These are phyloP conservation scores for Penicillium pulvis DNA, from an alignment of 495 filamentous ascomycete genomes.

Conservation along the genomic window DNA sequence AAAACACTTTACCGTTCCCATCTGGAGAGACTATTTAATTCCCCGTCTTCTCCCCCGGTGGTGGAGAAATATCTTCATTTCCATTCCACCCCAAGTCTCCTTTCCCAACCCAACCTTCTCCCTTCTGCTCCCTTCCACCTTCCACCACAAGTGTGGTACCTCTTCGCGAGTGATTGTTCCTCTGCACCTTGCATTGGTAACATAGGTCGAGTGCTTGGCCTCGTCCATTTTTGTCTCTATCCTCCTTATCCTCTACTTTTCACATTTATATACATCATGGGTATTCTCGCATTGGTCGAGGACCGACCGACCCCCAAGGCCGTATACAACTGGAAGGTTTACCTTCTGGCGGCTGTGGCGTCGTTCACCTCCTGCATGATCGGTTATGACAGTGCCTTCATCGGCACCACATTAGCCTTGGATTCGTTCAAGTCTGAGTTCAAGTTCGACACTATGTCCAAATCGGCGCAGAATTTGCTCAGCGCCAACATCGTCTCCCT, in stretches of 20 bases:
- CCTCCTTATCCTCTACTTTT: constrained; percentile 1
- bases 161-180: constrained; percentile 7
- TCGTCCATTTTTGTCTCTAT: background rate
- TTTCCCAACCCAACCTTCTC: background rate
- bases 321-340: constrained; percentile 81
- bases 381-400: constrained; percentile 74
- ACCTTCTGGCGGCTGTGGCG: constrained; percentile 64
- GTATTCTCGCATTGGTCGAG: constrained; percentile 63
- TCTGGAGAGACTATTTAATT: constrained; percentile 31
- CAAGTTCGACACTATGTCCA: constrained; percentile 47
- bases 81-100: constrained; percentile 5
- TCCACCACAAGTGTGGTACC: constrained; percentile 2
- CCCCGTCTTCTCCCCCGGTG: constrained; percentile 13
- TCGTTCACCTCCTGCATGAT: constrained; percentile 75
- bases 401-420: constrained; percentile 69
- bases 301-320: constrained; percentile 66
- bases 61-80: constrained; percentile 10
- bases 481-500: constrained; percentile 70
- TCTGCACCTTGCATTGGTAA: constrained; percentile 16
- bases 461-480: constrained; percentile 48
- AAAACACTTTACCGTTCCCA: constrained; percentile 11
- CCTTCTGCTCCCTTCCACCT: constrained; percentile 4
- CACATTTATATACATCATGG: constrained; percentile 44
- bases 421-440: constrained; percentile 66
- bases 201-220: background rate